phyloP scores from a whole-genome alignment of 306 rosid genomes.

The Hippophae rhamnoides region DNA sequence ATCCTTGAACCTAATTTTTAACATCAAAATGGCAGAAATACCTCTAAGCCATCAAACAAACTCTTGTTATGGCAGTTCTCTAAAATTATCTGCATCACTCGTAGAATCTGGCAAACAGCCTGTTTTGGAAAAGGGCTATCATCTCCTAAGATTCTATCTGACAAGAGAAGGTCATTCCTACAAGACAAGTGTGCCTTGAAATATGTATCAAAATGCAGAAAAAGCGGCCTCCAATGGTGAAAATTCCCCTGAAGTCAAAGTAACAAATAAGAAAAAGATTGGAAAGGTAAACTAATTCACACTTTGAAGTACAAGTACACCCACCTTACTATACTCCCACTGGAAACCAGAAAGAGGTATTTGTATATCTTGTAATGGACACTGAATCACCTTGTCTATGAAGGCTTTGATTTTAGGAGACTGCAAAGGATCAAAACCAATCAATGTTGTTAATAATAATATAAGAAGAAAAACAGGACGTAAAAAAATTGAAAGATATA shows the following conservation, averaged over 20 bases:
- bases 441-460: background rate
- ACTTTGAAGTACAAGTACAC: slow-evolving; percentile 8
- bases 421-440: slow-evolving; percentile 45
- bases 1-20: background rate
- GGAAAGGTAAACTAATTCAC: background rate
- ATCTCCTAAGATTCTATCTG: slow-evolving; percentile 72
- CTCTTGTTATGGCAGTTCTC: slow-evolving; percentile 93
- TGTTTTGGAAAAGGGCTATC: slow-evolving; percentile 76
- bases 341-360: slow-evolving; percentile 88
- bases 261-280: slow-evolving; percentile 16
- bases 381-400: slow-evolving; percentile 81
- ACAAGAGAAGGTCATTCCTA: slow-evolving; percentile 84
- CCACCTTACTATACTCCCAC: slow-evolving; percentile 94
- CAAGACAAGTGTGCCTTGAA: slow-evolving; percentile 75
- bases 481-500: background rate
- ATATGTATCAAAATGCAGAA: slow-evolving; percentile 85
- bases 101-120: slow-evolving; percentile 76
- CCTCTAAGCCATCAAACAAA: slow-evolving; percentile 95
- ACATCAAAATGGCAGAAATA: slow-evolving; percentile 19
- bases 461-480: background rate
- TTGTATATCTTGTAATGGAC: slow-evolving; percentile 89
- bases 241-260: slow-evolving; percentile 72
- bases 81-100: slow-evolving; percentile 84
- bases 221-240: slow-evolving; percentile 92
- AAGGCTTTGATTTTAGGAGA: slow-evolving; percentile 83